Evolutionary conservation across 768 basidiomycete genomes (phyloP).

Genomic region (Lyophyllum decastes): DNA sequence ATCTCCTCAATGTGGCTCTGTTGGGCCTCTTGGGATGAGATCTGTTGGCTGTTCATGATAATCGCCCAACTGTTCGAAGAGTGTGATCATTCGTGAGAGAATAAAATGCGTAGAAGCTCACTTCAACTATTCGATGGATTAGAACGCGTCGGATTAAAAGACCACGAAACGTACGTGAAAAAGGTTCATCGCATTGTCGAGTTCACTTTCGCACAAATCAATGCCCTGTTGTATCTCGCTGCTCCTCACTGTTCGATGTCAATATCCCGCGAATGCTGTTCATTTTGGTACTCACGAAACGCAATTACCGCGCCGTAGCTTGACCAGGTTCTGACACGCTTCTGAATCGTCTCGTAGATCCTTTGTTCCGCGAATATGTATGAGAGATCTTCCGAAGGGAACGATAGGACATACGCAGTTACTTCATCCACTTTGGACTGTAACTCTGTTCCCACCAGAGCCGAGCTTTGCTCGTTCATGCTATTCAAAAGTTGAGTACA

Average conservation of each 20-base stretch:
- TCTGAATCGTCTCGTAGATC: conserved; percentile 40
- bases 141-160: not conserved
- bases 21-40: conserved; percentile 27
- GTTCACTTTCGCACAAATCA: conserved; percentile 41
- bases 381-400: not conserved
- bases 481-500: conserved; percentile 40
- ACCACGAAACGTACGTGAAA: conserved; percentile 38
- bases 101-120: conserved; percentile 9
- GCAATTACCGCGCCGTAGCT: conserved; percentile 36
- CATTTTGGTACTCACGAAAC: conserved; percentile 34
- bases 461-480: conserved; percentile 39
- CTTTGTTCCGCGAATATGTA: conserved; percentile 25
- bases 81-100: not conserved
- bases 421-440: conserved; percentile 43
- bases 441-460: conserved; percentile 41
- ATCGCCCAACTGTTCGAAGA: conserved; percentile 27
- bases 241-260: conserved; percentile 38
- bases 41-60: conserved; percentile 27
- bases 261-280: not conserved
- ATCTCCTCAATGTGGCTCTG: conserved; percentile 33
- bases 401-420: conserved; percentile 34
- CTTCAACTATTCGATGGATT: conserved; percentile 22
- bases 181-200: conserved; percentile 40
- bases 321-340: conserved; percentile 39
- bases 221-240: conserved; percentile 48